Evolutionary conservation across 2,329 filamentous ascomycete genomes (phyloP).

Genomic region (Thyridium curvatum): DNA sequence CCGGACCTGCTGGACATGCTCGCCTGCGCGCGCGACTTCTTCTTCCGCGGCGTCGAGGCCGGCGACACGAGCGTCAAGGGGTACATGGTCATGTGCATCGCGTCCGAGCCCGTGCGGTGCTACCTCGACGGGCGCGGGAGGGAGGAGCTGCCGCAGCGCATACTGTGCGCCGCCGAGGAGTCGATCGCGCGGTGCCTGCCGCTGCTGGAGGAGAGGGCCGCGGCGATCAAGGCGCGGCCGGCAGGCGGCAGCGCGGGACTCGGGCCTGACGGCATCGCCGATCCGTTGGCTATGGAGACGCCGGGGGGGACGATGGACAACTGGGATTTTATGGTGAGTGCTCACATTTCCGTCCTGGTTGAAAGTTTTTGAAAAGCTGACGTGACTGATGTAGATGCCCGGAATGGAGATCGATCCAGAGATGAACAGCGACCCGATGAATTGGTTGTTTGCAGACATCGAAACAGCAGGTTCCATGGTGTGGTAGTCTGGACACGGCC

Average conservation of each 20-base stretch:
- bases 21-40: neutral
- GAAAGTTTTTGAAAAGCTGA: no score
- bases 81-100: neutral
- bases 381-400: no score
- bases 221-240: constrained; percentile 5
- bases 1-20: neutral
- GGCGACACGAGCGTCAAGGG: constrained; percentile 9
- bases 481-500: no score
- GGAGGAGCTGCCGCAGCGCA: neutral
- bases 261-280: constrained; percentile 2
- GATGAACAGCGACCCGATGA: no score
- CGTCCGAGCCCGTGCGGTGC: neutral
- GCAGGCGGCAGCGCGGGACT: constrained; percentile 2
- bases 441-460: no score
- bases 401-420: no score
- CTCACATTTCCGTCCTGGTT: no score
- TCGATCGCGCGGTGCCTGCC: constrained; percentile 13
- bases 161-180: constrained; percentile 8
- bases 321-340: constrained; percentile 34
- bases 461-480: no score
- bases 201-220: constrained; percentile 15
- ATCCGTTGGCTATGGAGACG: constrained; percentile 15
- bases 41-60: constrained; percentile 1
- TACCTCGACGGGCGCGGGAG: neutral
- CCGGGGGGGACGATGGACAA: constrained; percentile 22